Evolutionary conservation across 495 filamentous ascomycete species (phyloP).

Genomic region (Podospora appendiculata): DNA sequence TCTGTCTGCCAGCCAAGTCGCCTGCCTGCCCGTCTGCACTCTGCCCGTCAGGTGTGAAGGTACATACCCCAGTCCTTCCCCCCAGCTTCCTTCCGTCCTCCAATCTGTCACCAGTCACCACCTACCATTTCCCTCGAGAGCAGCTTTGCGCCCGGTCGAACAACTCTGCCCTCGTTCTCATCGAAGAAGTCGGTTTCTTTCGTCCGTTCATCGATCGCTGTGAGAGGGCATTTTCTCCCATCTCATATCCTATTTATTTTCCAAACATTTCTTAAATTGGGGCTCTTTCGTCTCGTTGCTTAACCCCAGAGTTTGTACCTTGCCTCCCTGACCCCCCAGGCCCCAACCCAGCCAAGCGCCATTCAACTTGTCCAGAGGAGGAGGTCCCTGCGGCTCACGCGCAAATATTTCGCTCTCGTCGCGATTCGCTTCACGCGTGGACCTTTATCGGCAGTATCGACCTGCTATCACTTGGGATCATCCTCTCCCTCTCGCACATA

Average conservation of each 20-base stretch:
- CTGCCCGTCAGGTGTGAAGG: not conserved
- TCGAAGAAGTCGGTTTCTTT: not conserved
- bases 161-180: not conserved
- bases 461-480: not conserved
- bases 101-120: conserved; percentile 15
- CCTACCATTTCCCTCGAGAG: not conserved
- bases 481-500: not conserved
- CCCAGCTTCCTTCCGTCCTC: conserved; percentile 15
- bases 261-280: too few species aligned
- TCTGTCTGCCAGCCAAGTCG: too few species aligned
- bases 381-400: conserved; percentile 13
- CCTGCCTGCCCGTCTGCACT: too few species aligned
- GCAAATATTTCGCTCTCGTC: conserved; percentile 25
- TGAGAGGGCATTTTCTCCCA: too few species aligned
- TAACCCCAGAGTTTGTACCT: too few species aligned
- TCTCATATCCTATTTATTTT: too few species aligned
- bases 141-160: conserved; percentile 17
- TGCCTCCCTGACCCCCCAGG: too few species aligned
- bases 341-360: too few species aligned
- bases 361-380: too few species aligned
- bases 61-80: conserved; percentile 14
- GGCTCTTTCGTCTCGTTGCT: too few species aligned
- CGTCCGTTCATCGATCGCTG: conserved; percentile 11
- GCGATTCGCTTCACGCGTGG: conserved; percentile 4
- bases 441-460: conserved; percentile 1